phyloP scores from a whole-genome alignment of 2,329 filamentous ascomycete species.

The Aspergillus hiratsukae region DNA sequence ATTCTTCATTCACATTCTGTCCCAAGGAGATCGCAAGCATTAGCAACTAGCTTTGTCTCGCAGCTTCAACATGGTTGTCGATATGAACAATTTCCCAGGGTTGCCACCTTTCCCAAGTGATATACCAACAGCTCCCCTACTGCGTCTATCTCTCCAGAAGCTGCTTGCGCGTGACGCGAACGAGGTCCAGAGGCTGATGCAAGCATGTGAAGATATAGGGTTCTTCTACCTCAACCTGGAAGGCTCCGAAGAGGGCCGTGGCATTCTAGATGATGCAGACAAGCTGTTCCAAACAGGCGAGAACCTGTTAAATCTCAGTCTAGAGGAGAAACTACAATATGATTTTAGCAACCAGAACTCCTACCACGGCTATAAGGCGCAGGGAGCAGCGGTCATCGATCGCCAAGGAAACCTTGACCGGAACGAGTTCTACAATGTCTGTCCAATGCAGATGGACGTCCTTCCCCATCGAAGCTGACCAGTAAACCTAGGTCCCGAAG shows the following conservation, averaged over 20 bases:
- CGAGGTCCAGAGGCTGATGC: constrained; percentile 35
- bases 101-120: constrained; percentile 41
- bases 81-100: constrained; percentile 18
- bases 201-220: constrained; percentile 46
- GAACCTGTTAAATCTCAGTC: constrained; percentile 45
- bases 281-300: constrained; percentile 45
- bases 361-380: constrained; percentile 53
- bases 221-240: constrained; percentile 56
- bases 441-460: constrained; percentile 6
- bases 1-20: neutral
- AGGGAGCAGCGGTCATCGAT: constrained; percentile 46
- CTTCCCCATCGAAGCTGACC: neutral
- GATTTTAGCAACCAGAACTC: constrained; percentile 48
- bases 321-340: constrained; percentile 52
- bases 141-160: constrained; percentile 38
- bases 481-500: constrained; percentile 42
- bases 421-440: constrained; percentile 54
- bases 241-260: constrained; percentile 31
- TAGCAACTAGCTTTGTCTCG: neutral
- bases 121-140: constrained; percentile 42
- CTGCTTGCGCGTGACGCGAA: constrained; percentile 32
- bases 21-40: neutral
- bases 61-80: neutral
- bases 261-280: constrained; percentile 42
- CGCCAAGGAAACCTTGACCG: constrained; percentile 46